Base-by-base conservation (phyloP, 129 eudicot genomes). In the Flaveria ramosissima region DNA sequence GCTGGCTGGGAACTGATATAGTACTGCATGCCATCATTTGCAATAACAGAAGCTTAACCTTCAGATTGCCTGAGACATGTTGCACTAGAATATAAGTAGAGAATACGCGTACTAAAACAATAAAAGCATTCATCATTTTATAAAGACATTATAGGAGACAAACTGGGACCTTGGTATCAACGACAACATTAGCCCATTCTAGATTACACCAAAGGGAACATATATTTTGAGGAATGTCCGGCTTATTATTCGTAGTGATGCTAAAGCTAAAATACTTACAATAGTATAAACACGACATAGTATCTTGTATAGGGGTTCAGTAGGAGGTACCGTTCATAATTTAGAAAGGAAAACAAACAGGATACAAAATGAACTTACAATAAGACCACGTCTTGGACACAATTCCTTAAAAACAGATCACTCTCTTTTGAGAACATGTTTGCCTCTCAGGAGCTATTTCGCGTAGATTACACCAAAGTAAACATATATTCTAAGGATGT, bases 21-120 rank as follows among this genome's bases (percentile, higher is more conserved):
- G 76, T 76, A 56, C 86, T 66, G 82, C 75, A 86, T 50, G 85
- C 87, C 97, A 91, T 91, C 74, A 6, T 68, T 77, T 63, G 70
- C 70, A 57, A 55, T 47, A 43, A 32, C 16, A 46, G 30, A 72
- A 26, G n/a, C 48, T 59, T 68, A 48, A 32, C 76, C 68, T 30
- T 82, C 20, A 50, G 45, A 73, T 70, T 20, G 27, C 81, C 85
- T 83, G 85, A 62, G 71, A 83, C 74, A 82, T 50, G 32, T 63
- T 48, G 46, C 45, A 53, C 19, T 51, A 55, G 55, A 47, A 19
- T 57, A 53, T 41, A 5, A 76, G 77, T 24, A 70, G 45, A 63
- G 73, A 12, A 48, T 68, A 51, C 59, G 79, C 78, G 61, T 71
- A 72, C 55, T 46, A 79, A 27, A 27, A 64, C 68, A 71, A 65